Evolutionary conservation across 2,329 filamentous ascomycete genomes (phyloP), one percentile per base, ranked within the genome.

Genomic region (Spiromastix sp.): DNA sequence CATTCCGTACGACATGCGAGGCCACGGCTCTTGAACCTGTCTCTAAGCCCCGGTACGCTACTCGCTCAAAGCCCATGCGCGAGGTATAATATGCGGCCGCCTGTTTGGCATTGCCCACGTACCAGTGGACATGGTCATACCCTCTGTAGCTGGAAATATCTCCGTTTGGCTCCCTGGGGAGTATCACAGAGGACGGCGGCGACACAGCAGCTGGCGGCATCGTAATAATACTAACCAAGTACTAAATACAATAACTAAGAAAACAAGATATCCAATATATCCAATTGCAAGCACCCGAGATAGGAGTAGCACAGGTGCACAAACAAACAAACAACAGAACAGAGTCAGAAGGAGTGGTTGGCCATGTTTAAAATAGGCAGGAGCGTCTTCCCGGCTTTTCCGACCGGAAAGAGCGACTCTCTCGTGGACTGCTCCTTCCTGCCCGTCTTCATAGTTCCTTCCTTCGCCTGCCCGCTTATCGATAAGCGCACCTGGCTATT

Each of bases 81-180:
- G 76, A 79, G 47, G 81, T 79, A 64, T 94, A 95, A 66, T 85
- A 95, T 10, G 81, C 74, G 25, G 87, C 87, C 2, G 86, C 85
- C 67, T 95, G 87, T 65, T 95, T 95, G 49, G 89, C 87, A 56
- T 96, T 96, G 55, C 87, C 86, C 19, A 95, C 89, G 67, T 85
- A 94, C 87, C 87, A 95, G 48, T 85, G 87, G 38, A 94, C 75
- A 61, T 94, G 84, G 63, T 94, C 85, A 59, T 94, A 95, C 54
- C 85, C 86, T 42, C 76, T 74, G 66, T 93, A 63, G 42, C 54
- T 57, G 32, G 52, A 50, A 11, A 62, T 41, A 13, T 49, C 48
- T 27, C 47, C 49, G 28, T 41, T 20, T n/a, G n/a, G n/a, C 9
- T 40, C 32, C 10, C 32, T 34, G 4, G 38, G 30, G 4, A 40